Percentiles rank a stretch among this genome's conserved stretches.
These are phyloP conservation scores for Dissophora globulifera DNA, from an alignment of 192 early-diverging fungal species.

Conservation along the genomic window DNA sequence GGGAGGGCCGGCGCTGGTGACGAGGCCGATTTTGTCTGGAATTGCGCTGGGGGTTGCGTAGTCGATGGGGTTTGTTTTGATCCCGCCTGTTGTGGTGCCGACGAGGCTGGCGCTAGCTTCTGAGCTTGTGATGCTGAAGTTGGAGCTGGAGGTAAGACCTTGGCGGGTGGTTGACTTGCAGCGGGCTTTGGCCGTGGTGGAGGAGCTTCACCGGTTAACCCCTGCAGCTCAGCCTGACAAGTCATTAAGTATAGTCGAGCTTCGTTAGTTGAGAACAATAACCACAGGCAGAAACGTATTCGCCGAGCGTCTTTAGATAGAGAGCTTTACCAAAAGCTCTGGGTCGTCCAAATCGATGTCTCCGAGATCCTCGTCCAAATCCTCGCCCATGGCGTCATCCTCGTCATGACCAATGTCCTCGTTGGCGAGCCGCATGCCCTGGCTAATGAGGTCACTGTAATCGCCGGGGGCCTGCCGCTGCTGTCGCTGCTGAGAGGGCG, in stretches of 20 bases:
- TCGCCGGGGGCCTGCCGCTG: conserved; percentile 17
- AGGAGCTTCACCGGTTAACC: conserved; percentile 42
- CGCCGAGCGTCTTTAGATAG: too few species aligned
- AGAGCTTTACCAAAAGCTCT: conserved; percentile 66
- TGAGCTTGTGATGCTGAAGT: conserved; percentile 1
- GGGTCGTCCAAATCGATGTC: conserved; percentile 63
- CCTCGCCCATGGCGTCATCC: conserved; percentile 24
- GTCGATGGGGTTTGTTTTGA: conserved; percentile 15
- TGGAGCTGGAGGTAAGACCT: conserved; percentile 12
- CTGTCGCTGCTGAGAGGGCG: conserved; percentile 37
- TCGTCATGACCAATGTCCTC: conserved; percentile 28
- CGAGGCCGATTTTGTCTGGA: neutral
- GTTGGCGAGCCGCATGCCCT: conserved; percentile 40
- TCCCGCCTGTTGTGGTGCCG: conserved; percentile 1
- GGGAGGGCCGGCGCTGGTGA: neutral
- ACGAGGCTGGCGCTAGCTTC: too few species aligned
- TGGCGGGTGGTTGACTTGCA: conserved; percentile 9
- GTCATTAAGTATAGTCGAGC: too few species aligned
- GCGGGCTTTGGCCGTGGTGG: conserved; percentile 23
- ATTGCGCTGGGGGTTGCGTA: conserved; percentile 25
- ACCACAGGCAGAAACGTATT: too few species aligned
- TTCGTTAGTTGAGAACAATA: too few species aligned
- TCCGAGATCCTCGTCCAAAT: conserved; percentile 31
- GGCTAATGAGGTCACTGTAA: conserved; percentile 43
- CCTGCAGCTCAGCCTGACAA: conserved; percentile 64